A percentile compares a stretch with the other conserved stretches of the same genome.
These are phyloP conservation scores for Plasmopara viticola DNA, from an alignment of 352 stramenopile genomes.

Conservation along the genomic window DNA sequence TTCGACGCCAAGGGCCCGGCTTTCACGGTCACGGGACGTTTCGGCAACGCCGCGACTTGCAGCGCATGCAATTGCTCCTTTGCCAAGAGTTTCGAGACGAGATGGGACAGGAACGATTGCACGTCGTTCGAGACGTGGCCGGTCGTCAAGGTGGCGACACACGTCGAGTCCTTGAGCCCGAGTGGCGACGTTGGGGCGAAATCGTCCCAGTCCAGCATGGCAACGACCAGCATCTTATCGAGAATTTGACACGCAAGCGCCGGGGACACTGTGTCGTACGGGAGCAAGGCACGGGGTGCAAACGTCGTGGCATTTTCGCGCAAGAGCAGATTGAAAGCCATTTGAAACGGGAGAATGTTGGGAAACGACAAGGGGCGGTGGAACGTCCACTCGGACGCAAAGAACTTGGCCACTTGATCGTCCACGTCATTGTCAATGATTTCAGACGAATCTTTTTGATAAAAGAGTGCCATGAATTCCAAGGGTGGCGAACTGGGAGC, in stretches of 20 bases:
- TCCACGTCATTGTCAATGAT: slow-evolving; percentile 15
- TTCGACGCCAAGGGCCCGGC: slow-evolving; percentile 44
- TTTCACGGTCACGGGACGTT: slow-evolving; percentile 35
- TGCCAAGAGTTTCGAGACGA: slow-evolving; percentile 23
- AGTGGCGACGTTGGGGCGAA: slow-evolving; percentile 32
- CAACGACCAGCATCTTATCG: slow-evolving; percentile 38
- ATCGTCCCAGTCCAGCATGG: slow-evolving; percentile 38
- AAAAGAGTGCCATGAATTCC: slow-evolving; percentile 38
- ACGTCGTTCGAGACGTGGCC: slow-evolving; percentile 17
- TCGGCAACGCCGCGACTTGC: slow-evolving; percentile 31
- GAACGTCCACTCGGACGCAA: slow-evolving; percentile 21
- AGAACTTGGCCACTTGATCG: slow-evolving; percentile 40
- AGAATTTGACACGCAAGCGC: slow-evolving; percentile 32
- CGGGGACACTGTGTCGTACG: slow-evolving; percentile 6
- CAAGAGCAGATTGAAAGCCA: slow-evolving; percentile 47
- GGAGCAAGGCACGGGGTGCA: slow-evolving; percentile 4
- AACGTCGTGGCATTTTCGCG: slow-evolving; percentile 15
- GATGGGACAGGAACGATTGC: slow-evolving; percentile 29
- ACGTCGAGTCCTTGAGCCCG: slow-evolving; percentile 23
- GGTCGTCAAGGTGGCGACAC: slow-evolving; percentile 23
- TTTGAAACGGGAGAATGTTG: slow-evolving; percentile 46
- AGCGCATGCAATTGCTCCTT: slow-evolving; percentile 40
- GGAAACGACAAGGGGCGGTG: slow-evolving; percentile 35
- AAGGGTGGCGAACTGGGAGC: slow-evolving; percentile 11
- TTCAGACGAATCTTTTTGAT: slow-evolving; percentile 24